Evolutionary conservation across 257 asterid species (phyloP).

Genomic region (Przewalskia tangutica): DNA sequence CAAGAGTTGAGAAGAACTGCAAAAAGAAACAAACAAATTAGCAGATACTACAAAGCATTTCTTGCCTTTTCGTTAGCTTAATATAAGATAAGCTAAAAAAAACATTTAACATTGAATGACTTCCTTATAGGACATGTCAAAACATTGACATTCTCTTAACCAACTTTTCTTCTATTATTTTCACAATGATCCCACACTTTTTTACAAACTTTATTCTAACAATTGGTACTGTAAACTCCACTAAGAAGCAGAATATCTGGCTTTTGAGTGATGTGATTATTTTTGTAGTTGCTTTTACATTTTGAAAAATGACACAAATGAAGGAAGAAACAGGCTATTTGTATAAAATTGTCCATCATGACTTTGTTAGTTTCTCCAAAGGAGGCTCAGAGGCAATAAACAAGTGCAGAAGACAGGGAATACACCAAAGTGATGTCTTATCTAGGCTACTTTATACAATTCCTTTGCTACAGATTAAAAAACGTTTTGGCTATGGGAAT

Average conservation of each 20-base stretch:
- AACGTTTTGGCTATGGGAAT: neutral
- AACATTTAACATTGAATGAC: neutral
- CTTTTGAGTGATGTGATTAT: neutral
- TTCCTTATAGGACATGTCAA: neutral
- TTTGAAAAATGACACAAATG: neutral
- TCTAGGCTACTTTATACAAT: neutral
- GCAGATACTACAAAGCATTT: slow-evolving; percentile 10
- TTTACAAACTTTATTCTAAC: neutral
- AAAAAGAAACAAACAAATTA: slow-evolving; percentile 19
- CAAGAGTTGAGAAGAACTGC: slow-evolving; percentile 91
- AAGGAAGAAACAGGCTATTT: neutral
- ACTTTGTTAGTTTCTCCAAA: neutral
- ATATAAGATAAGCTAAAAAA: neutral
- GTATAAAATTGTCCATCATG: neutral
- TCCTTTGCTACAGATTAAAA: neutral
- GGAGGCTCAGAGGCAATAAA: neutral
- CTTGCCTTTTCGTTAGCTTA: neutral
- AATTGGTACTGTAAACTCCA: neutral
- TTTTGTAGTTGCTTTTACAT: neutral
- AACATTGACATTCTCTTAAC: slow-evolving; percentile 32
- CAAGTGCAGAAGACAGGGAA: neutral
- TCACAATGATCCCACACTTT: neutral
- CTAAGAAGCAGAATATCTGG: neutral
- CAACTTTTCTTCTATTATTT: slow-evolving; percentile 3
- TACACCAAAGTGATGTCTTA: neutral